phyloP scores from a whole-genome alignment of 805 yeast genomes.

The Diddensiella caesifluorescens region DNA sequence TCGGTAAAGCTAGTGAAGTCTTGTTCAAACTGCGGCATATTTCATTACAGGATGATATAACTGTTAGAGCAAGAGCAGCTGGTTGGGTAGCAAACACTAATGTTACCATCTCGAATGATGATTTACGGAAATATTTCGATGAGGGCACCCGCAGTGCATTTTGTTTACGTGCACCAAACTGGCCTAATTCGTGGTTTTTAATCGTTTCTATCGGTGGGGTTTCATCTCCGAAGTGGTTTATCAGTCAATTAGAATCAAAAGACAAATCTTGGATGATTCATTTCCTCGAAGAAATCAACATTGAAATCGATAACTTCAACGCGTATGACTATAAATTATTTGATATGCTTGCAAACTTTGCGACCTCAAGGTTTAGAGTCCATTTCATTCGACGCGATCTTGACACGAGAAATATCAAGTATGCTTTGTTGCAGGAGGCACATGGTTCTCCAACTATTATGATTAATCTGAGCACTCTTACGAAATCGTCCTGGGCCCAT shows the following conservation, averaged over 20 bases:
- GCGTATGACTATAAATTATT: constrained; percentile 29
- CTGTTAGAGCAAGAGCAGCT: constrained; percentile 53
- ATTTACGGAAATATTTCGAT: constrained; percentile 34
- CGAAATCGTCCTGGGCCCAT: constrained; percentile 20
- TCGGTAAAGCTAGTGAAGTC: constrained; percentile 24
- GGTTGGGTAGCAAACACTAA: constrained; percentile 65
- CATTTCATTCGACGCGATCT: constrained; percentile 30
- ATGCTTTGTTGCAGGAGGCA: constrained; percentile 16
- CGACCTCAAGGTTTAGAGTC: constrained; percentile 27
- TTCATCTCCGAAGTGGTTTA: constrained; percentile 28
- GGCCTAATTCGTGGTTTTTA: constrained; percentile 39
- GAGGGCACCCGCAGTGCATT: constrained; percentile 21
- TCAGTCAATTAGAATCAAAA: constrained; percentile 31
- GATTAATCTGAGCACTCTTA: constrained; percentile 16
- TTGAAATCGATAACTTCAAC: constrained; percentile 13
- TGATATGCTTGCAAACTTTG: constrained; percentile 22
- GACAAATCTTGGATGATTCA: constrained; percentile 24
- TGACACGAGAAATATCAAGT: constrained; percentile 21
- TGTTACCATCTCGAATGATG: constrained; percentile 46
- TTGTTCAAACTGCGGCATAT: constrained; percentile 46
- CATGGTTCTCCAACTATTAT: constrained; percentile 15
- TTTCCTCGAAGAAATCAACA: constrained; percentile 24
- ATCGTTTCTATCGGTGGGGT: constrained; percentile 30
- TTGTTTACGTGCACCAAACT: constrained; percentile 31
- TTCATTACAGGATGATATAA: constrained; percentile 45